These are phyloP conservation scores for Cocos nucifera DNA, from an alignment of 176 grass and related monocot species.

Conservation along the genomic window DNA sequence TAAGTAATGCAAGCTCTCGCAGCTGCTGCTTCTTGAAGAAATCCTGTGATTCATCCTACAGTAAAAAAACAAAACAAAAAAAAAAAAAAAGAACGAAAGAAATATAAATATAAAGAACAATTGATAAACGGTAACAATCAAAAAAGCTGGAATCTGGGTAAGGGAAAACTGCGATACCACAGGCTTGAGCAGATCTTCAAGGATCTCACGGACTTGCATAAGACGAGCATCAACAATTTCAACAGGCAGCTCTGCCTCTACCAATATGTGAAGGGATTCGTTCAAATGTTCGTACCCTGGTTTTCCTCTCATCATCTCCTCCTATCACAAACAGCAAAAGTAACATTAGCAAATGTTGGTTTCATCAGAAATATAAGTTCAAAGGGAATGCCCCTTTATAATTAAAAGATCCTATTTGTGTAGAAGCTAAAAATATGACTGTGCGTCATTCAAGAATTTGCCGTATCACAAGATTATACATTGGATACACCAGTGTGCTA, in stretches of 20 bases:
- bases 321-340: background rate
- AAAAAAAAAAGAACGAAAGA: no score
- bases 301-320: slow-evolving; percentile 14
- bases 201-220: slow-evolving; percentile 5
- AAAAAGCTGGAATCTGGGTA: background rate
- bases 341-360: background rate
- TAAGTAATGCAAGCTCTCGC: slow-evolving; percentile 7
- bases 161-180: background rate
- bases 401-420: background rate
- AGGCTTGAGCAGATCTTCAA: slow-evolving; percentile 12
- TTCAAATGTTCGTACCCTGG: slow-evolving; percentile 10
- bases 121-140: no score
- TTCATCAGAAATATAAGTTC: background rate
- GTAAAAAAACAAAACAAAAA: no score
- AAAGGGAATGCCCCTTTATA: background rate
- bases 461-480: no score
- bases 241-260: slow-evolving; percentile 8
- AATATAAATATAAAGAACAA: background rate
- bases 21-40: slow-evolving; percentile 14
- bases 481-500: no score
- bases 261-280: slow-evolving; percentile 9
- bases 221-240: slow-evolving; percentile 5
- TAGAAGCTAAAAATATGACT: no score
- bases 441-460: no score
- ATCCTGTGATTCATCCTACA: slow-evolving; percentile 7